Evolutionary conservation across 2,329 filamentous ascomycete genomes (phyloP), one percentile per base, ranked within the genome.

Genomic region (Bertia moriformis): DNA sequence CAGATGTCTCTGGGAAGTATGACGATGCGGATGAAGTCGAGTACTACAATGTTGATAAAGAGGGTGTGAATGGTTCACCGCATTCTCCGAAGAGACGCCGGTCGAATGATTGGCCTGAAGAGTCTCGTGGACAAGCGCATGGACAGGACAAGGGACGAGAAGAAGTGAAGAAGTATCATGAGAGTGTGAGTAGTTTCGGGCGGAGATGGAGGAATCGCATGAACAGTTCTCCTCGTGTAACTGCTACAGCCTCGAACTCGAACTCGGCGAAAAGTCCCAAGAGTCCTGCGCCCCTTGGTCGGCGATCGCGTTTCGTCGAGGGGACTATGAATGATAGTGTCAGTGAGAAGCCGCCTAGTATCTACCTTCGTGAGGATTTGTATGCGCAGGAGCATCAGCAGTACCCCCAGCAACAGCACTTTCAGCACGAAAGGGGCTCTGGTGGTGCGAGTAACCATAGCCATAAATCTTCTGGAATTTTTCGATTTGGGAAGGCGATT

Each of bases 321-420:
- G 71, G 61, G 4, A 71, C 62, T 45, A 68, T 75, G 65, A 65
- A 60, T 40, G 67, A 73, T 48, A 66, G 65, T 40, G 59, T 66
- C 10, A 71, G 68, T 46, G 57, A 62, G 44, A 61, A 61, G 45
- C 69, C 69, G 5, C 69, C 69, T 1, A 66, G 63, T 45, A 57
- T 62, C 15, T 71, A 65, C 48, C 60, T 62, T 15, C 59, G 59
- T 4, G 53, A 58, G 10, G 51, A 58, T 12, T 45, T 44, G 37
- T 43, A 42, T 10, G 44, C 42, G 39, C 42, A 46, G 35, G 33
- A 22, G 2, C 45, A 45, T 36, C 19, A 15, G 18, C 19, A 17
- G 24, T 18, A 30, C 36, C n/a, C n/a, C n/a, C n/a, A n/a, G n/a
- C n/a, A n/a, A n/a, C n/a, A n/a, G n/a, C n/a, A n/a, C n/a, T n/a